Evolutionary conservation across 768 basidiomycete genomes (phyloP).

Genomic region (Termitomyces sp.): DNA sequence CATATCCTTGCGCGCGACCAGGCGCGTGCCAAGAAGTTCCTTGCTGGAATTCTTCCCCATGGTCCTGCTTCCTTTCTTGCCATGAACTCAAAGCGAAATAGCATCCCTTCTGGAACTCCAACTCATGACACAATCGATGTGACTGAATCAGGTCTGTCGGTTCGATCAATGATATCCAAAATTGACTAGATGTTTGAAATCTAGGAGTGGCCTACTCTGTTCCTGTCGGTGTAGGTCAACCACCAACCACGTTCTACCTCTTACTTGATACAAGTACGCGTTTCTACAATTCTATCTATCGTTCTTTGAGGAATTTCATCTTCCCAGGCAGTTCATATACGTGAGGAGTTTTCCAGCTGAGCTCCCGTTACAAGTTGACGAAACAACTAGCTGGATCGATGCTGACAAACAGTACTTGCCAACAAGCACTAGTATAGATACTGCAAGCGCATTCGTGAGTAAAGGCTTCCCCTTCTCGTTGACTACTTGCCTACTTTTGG

Average conservation of each 20-base stretch:
- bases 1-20: conserved; percentile 49
- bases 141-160: conserved; percentile 42
- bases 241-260: conserved; percentile 43
- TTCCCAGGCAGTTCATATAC: conserved; percentile 5
- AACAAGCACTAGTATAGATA: conserved; percentile 38
- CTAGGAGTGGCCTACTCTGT: conserved; percentile 45
- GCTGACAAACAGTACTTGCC: conserved; percentile 40
- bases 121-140: conserved; percentile 42
- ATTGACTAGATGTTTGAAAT: background rate
- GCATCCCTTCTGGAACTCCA: conserved; percentile 6
- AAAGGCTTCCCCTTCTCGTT: background rate
- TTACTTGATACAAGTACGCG: conserved; percentile 52
- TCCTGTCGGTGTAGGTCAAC: conserved; percentile 46
- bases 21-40: conserved; percentile 48
- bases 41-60: conserved; percentile 49
- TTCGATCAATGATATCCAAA: background rate
- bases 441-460: conserved; percentile 28
- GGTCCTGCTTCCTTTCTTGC: conserved; percentile 37
- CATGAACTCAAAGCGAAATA: conserved; percentile 10
- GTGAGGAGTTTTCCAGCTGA: background rate
- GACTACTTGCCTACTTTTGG: background rate
- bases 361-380: background rate
- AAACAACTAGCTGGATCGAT: conserved; percentile 40
- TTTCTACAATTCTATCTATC: background rate
- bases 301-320: background rate